Base-by-base conservation (phyloP, 2,329 filamentous ascomycete species). In the Helminthosporium solani region DNA sequence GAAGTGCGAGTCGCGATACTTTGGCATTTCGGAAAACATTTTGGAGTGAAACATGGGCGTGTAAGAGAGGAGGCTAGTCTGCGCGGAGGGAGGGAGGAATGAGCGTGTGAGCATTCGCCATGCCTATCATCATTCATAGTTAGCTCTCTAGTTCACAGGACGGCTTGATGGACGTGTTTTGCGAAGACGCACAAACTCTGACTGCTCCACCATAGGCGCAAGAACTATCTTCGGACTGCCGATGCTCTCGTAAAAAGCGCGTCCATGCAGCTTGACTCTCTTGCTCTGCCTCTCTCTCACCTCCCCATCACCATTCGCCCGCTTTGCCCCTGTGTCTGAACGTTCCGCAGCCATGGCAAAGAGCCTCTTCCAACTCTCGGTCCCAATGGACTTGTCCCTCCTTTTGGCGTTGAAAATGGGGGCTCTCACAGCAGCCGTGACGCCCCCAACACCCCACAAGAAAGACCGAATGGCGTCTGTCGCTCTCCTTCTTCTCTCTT, bases 151-250 rank as follows among this genome's bases (percentile, higher is more conserved):
- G 33, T n/a, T 19, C 0, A 3, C 16, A 20, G 34, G 40, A 30
- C 19, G 2, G 14, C 9, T 23, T 19, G 14, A 11, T 20, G 23
- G n/a, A n/a, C n/a, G n/a, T n/a, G n/a, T n/a, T n/a, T n/a, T 8
- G 23, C 25, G 18, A 37, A 41, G 76, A 64, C 86, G 56, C 77
- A 96, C 91, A 75, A 97, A 96, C 76, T 99, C 94, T 25, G 90
- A 96, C 70, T 96, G 89, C 66, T 99, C 92, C 18, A 99, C 94
- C 94, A 99, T 99, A 28, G 94, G 94, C 27, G 94, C 94, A 44
- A 99, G 80, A 23, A 99, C 83, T 56, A 87, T 85, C 72, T 89
- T 96, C 2, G 94, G 94, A 49, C 87, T 91, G 18, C 94, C 94
- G 51, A 99, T 87, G 66, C 88, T 95, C 74, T 96, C 85, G 66